A percentile compares a stretch with the other conserved stretches of the same genome.
phyloP scores from a whole-genome alignment of 345 rosid species.

The Sisymbrium altissimum region DNA sequence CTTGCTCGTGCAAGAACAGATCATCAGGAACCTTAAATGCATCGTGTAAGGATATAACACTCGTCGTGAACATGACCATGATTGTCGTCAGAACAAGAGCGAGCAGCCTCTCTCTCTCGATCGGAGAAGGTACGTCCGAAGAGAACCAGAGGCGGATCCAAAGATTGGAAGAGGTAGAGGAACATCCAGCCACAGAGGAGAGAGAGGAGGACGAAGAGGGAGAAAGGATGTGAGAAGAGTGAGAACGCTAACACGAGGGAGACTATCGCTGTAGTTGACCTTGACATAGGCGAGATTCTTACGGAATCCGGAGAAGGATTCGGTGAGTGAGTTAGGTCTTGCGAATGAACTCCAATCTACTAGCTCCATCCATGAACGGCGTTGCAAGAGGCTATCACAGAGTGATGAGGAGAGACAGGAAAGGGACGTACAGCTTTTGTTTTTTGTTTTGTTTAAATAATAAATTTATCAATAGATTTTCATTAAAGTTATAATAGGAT shows the following conservation, averaged over 20 bases:
- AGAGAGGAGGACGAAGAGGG: slow-evolving; percentile 24
- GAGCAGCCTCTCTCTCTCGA: slow-evolving; percentile 22
- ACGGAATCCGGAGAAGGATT: slow-evolving; percentile 59
- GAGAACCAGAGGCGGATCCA: slow-evolving; percentile 25
- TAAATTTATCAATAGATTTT: no score
- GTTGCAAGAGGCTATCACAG: slow-evolving; percentile 41
- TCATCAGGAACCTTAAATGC: slow-evolving; percentile 38
- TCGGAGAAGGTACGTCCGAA: slow-evolving; percentile 28
- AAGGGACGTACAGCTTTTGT: slow-evolving; percentile 36
- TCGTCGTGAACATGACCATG: slow-evolving; percentile 32
- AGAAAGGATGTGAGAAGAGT: slow-evolving; percentile 33
- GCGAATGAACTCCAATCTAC: slow-evolving; percentile 60
- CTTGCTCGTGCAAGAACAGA: slow-evolving; percentile 32
- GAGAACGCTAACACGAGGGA: slow-evolving; percentile 30
- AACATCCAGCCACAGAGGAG: slow-evolving; percentile 30
- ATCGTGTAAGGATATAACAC: slow-evolving; percentile 34
- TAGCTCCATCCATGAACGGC: slow-evolving; percentile 64
- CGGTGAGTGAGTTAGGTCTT: slow-evolving; percentile 66
- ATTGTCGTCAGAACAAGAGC: slow-evolving; percentile 24
- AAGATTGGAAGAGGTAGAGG: slow-evolving; percentile 28
- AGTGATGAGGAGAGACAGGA: slow-evolving; percentile 32
- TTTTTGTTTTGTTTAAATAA: no score
- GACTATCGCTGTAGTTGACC: slow-evolving; percentile 29
- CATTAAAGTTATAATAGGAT: no score
- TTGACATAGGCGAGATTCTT: slow-evolving; percentile 73